Evolutionary conservation across 352 stramenopile genomes (phyloP), one percentile per base, ranked within the genome.

Genomic region (Globisporangium abappressorium): DNA sequence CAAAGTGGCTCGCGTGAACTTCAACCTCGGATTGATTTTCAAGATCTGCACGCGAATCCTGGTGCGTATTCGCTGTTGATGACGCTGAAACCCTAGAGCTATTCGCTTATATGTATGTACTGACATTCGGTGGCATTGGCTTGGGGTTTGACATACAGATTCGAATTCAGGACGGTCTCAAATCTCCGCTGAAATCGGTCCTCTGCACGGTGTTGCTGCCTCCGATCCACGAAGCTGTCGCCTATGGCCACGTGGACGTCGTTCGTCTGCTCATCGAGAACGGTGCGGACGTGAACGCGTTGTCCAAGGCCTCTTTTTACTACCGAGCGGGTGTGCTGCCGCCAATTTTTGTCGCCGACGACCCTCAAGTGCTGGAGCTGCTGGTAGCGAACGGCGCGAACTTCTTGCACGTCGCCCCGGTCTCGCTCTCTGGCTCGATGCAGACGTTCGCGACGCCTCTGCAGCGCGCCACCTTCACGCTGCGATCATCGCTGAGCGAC

Each of bases 1-100:
- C 65, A 94, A 94, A 69, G 85, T 94, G 3, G 70, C 81, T 38
- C 84, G 84, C 33, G 81, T 93, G 18, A 92, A 92, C 63, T 93
- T 94, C 28, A 94, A 93, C 28, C 69, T 92, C 22, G 81, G 81
- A 0, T 60, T 92, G 15, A 64, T 91, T 5, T 94, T 92, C 71
- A 89, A 91, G 64, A 77, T 89, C 56, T 74, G 77, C 62, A 91
- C 77, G 51, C 80, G 84, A 5, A 70, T 90, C 57, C 53, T 90
- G 58, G 77, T 90, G 82, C 57, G 73, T 66, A n/a, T 49, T 18
- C 2, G 11, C 12, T 47, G 28, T 57, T 57, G 43, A 15, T 34
- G 2, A 24, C 5, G 2, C 24, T 28, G n/a, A 26, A 26, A 26
- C 12, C 47, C 18, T 28, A 24, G 14, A 2, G 41, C 41, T 49